A percentile compares a stretch with the other conserved stretches of the same genome.
Evolutionary conservation across 805 yeast genomes (phyloP).

Genomic region (Saccharomycopsis schoenii): DNA sequence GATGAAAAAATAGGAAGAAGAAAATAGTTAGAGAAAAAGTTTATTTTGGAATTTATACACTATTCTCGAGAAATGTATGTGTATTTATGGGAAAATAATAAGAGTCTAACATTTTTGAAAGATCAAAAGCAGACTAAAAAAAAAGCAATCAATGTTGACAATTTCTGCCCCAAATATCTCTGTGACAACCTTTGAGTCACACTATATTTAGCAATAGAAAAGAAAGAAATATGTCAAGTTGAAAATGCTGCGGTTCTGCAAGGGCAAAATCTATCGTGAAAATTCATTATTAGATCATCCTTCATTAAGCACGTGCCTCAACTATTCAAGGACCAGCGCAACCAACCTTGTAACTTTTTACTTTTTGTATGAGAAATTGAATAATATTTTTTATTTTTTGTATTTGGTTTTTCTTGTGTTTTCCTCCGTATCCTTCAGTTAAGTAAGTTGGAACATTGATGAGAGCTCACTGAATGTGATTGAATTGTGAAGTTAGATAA

Average conservation of each 20-base stretch:
- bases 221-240: neutral
- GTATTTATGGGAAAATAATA: neutral
- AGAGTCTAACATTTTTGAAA: too few species aligned
- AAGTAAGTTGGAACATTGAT: too few species aligned
- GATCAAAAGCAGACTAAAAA: neutral
- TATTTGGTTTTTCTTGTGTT: neutral
- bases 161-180: neutral
- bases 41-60: too few species aligned
- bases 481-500: too few species aligned
- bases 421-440: too few species aligned
- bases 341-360: neutral
- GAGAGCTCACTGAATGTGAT: too few species aligned
- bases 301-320: neutral
- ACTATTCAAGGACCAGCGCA: neutral
- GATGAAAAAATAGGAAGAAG: neutral
- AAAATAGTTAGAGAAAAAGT: neutral
- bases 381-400: neutral
- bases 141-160: neutral
- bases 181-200: neutral
- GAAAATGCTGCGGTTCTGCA: neutral
- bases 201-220: neutral
- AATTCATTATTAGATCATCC: neutral
- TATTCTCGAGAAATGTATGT: neutral
- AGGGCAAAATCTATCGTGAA: neutral
- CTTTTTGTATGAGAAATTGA: too few species aligned